Evolutionary conservation across 2,329 filamentous ascomycete genomes (phyloP).

Genomic region (Scytalidium sp.): DNA sequence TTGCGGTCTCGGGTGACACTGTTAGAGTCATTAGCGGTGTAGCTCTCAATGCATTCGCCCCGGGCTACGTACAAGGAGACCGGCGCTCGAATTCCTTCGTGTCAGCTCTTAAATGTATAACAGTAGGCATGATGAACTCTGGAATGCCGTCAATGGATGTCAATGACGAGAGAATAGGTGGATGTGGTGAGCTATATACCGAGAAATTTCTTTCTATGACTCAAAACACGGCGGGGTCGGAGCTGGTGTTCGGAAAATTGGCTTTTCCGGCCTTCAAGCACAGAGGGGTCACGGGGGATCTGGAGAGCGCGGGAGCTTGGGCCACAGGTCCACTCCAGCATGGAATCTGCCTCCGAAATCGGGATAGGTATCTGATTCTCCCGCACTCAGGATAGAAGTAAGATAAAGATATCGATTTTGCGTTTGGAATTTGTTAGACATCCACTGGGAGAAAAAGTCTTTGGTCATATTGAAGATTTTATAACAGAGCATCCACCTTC

Average conservation of each 20-base stretch:
- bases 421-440: too few species aligned
- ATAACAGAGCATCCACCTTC: too few species aligned
- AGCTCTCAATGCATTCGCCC: slow-evolving; percentile 35
- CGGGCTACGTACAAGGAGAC: slow-evolving; percentile 32
- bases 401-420: too few species aligned
- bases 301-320: too few species aligned
- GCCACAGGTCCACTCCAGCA: too few species aligned
- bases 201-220: not conserved
- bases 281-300: too few species aligned
- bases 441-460: too few species aligned
- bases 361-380: too few species aligned
- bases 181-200: not conserved
- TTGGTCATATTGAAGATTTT: too few species aligned
- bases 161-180: not conserved
- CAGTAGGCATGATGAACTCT: not conserved
- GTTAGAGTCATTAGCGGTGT: slow-evolving; percentile 32
- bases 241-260: not conserved
- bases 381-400: too few species aligned
- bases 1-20: slow-evolving; percentile 39
- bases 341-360: too few species aligned
- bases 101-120: slow-evolving; percentile 54
- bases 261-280: not conserved
- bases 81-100: slow-evolving; percentile 57
- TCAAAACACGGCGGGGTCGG: not conserved
- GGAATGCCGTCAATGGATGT: not conserved